Base-by-base conservation (phyloP, 768 basidiomycete genomes). In the Pisolithus microcarpus region DNA sequence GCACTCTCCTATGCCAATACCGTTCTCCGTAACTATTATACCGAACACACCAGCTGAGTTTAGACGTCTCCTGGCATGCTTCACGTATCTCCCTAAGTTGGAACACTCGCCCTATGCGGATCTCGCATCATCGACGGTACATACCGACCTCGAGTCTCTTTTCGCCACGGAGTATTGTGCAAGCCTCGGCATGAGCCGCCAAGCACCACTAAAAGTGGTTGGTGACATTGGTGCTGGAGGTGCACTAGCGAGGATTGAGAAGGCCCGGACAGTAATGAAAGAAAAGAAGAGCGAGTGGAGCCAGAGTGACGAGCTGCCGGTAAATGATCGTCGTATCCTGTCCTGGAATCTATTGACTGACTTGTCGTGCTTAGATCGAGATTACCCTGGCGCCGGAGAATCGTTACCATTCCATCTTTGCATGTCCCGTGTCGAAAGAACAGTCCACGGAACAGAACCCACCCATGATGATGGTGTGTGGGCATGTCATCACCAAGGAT, bases 361-460 rank as follows among this genome's bases (percentile, higher is more conserved):
- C 31, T 42, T 37, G 38, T 47, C 42, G 52, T 7, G 21, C 49
- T 1, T 57, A 98, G 95, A 93, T 99, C 59, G 95, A 97, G 71
- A 90, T 98, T 56, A 90, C 90, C 1, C 65, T 98, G 10, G 80
- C 87, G 1, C 75, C 89, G 2, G 83, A 88, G 56, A 87, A 94
- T 61, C 78, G 92, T 26, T 98, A 94, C 68, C 96, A 99, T 66
- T 96, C 94, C 1, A 87, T 98, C 51, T 98, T 99, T 66, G 85
- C 92, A 43, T 99, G 96, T 67, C 91, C 96, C 0, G 96, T 99
- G 19, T 95, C 92, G 8, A 98, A 97, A 69, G 95, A 98, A 61
- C 95, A 96, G 69, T 84, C 92, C 21, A 94, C 90, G 4, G 87
- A 91, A 48, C 68, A 77, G 52, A 99, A 99, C 65, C 96, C 93